These are phyloP conservation scores for Hydrangea macrophylla DNA, from an alignment of 148 eudicot species.

Conservation along the genomic window DNA sequence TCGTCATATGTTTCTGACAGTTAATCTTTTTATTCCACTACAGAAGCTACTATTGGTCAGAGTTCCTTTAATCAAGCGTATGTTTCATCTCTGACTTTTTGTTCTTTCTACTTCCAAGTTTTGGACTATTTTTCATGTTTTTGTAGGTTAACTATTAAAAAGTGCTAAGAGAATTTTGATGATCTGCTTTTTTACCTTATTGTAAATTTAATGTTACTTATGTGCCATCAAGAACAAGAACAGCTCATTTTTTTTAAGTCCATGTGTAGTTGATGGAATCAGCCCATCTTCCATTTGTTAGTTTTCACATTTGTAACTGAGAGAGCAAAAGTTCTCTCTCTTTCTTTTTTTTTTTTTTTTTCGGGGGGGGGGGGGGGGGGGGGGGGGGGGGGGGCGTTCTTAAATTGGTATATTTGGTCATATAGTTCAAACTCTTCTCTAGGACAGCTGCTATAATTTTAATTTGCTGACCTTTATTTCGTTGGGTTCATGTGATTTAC, in stretches of 20 bases:
- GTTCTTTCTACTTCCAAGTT: background rate
- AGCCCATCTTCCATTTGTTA: background rate
- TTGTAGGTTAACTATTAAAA: background rate
- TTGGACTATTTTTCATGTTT: background rate
- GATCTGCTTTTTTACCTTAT: background rate
- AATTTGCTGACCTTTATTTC: background rate
- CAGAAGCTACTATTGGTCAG: conserved; percentile 5
- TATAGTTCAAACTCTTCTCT: background rate
- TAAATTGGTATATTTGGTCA: no score
- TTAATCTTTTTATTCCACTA: background rate
- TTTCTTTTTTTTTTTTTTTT: no score
- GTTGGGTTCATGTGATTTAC: conserved; percentile 1
- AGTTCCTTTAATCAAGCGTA: background rate
- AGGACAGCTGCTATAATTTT: background rate
- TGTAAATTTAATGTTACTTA: background rate
- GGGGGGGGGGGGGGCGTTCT: no score
- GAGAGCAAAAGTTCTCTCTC: background rate
- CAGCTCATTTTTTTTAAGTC: background rate
- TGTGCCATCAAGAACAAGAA: background rate
- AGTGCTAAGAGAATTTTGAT: background rate
- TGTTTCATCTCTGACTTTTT: conserved; percentile 1
- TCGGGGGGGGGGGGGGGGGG: no score
- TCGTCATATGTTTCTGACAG: background rate
- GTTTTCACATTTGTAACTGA: background rate
- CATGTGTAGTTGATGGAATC: background rate